Evolutionary conservation across 1,139 yeast species (phyloP), one percentile per base, ranked within the genome.

Genomic region (Ogataea hybrid): DNA sequence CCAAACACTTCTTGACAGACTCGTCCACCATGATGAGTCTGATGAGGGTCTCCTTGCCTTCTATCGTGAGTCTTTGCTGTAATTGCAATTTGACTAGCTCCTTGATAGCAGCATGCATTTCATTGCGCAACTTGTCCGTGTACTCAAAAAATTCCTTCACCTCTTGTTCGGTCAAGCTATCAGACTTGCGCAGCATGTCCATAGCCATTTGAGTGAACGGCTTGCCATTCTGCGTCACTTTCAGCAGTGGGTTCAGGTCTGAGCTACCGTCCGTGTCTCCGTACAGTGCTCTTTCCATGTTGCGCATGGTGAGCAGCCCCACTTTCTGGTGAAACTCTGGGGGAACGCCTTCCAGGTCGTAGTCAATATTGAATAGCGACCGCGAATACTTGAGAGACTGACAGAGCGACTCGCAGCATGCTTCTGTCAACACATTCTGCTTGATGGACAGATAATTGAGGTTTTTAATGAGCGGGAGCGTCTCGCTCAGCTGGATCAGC

Each of bases 1-100:
- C 70, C 31, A 82, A 57, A 1, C 86, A 87, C 52, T 79, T 80
- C 29, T 75, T 75, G 41, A 84, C 67, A 6, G 87, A 79, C 3
- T 82, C 75, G 53, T 82, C 87, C 49, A 84, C 69, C 41, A 80
- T 75, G 29, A 82, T 69, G 45, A 84, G 70, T 49, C 87, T 65
- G 29, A 84, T 68, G 35, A 84, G 65, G n/a, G 84, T 74, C 52
- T 84, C 92, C 56, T 83, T 82, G 25, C 87, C 89, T 52, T 82
- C 84, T 4, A 79, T 55, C 44, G 70, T 78, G 52, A 84, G 67
- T 47, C 73, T 69, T 22, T 75, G 73, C 37, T 71, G 68, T 20
- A 73, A 60, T 58, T 83, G 82, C 25, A 82, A 59, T 39, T 69
- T 69, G 54, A 79, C 73, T 41, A 84, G 62, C 43, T 80, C 83